Evolutionary conservation across 257 asterid genomes (phyloP).

Genomic region (Nicotiana benthamiana): DNA sequence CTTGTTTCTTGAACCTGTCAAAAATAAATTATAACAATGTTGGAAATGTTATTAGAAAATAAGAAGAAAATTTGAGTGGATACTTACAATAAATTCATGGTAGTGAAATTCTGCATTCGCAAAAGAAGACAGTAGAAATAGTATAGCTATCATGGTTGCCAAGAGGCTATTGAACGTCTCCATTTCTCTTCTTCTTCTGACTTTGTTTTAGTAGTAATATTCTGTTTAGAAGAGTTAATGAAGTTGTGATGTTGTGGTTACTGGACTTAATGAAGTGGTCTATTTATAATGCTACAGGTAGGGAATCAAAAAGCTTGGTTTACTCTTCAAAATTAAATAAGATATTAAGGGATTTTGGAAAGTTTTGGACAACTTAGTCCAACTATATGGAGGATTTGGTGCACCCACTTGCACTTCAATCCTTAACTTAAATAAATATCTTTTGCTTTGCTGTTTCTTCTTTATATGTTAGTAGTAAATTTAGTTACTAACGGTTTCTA

Average conservation of each 20-base stretch:
- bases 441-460: too few relatives aligned
- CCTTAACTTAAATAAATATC: neutral
- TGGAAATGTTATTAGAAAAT: neutral
- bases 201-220: conserved; percentile 11
- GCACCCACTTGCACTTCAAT: conserved; percentile 30
- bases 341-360: conserved; percentile 5
- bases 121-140: conserved; percentile 14
- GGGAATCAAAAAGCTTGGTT: neutral
- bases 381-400: conserved; percentile 35
- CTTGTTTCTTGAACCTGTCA: conserved; percentile 43
- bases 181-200: conserved; percentile 17
- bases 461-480: neutral
- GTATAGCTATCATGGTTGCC: conserved; percentile 10
- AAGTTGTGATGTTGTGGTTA: conserved; percentile 7
- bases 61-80: neutral
- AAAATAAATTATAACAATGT: too few relatives aligned
- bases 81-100: conserved; percentile 40
- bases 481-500: neutral
- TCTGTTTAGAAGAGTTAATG: neutral
- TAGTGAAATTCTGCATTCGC: conserved; percentile 41
- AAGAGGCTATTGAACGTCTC: neutral
- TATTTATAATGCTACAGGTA: conserved; percentile 26
- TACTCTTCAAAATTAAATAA: neutral
- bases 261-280: neutral
- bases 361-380: conserved; percentile 25